Base-by-base conservation (phyloP, 306 rosid genomes). In the Cyamopsis tetragonoloba region DNA sequence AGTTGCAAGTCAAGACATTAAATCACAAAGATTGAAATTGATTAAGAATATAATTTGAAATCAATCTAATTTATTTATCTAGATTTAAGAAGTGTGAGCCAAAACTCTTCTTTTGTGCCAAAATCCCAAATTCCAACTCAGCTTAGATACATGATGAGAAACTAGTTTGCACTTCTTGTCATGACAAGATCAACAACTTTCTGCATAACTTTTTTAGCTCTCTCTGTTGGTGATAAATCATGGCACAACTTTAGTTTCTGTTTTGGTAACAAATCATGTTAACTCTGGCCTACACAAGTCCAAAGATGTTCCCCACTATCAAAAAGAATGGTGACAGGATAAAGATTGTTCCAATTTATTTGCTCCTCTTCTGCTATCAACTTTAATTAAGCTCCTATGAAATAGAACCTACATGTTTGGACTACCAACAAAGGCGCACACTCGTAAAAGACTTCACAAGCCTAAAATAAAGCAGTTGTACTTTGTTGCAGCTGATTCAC, bases 241-340 rank as follows among this genome's bases (percentile, higher is more conserved):
- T 57, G 38, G 64, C 59, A 62, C 43, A 63, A 30, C 44, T 73
- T 75, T 37, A 54, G 31, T 71, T 49, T 67, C 53, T 44, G 57
- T 38, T 67, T 20, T 67, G 83, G 66, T 60, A 79, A 57, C 81
- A 77, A 71, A 66, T 74, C 77, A 76, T 43, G 77, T 66, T 77
- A 62, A 32, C 47, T 41, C 12, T 77, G 76, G 50, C 72, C 83
- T 49, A 75, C 75, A 43, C 54, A 58, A 63, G 70, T 43, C 37
- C 66, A 79, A 65, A 77, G 77, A 68, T 75, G 85, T 67, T 59
- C 49, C 83, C 85, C 85, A 71, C 79, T 71, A 74, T 48, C 5
- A 22, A 39, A n/a, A 70, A 18, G 72, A 77, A 77, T 15, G 54
- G 56, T 19, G 32, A 26, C 73, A 3, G 5, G 14, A 78, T 54